Base-by-base conservation (phyloP, 1,284 basidiomycete genomes). In the Trichosporon sp. region DNA sequence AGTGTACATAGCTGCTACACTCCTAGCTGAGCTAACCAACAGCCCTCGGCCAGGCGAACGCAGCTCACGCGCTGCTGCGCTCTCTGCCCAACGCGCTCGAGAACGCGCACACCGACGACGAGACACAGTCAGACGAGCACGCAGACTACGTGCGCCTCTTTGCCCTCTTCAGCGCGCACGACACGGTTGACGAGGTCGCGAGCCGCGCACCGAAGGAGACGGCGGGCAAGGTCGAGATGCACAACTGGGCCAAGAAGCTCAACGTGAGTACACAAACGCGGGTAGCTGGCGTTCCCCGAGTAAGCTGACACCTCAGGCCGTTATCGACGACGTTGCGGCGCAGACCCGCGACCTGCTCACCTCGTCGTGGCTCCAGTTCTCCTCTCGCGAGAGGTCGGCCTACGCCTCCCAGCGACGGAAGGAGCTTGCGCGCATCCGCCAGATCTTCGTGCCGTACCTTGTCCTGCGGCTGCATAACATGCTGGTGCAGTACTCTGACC, bases 391-490 rank as follows among this genome's bases (percentile, higher is more conserved):
- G 27, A 25, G 49, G 27, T 54, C 49, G 49, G 27, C 31, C 14
- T 54, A 54, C 49, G 86, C 82, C 56, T 85, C 88, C 59, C 84
- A 84, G 11, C 83, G 91, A 13, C 81, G 82, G 21, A 82, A 82
- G 27, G 92, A 96, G 70, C 85, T 96, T 58, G 81, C 84, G 2
- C 85, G 89, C 23, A 91, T 97, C 63, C 86, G 95, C 32, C 88
- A 92, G 71, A 88, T 95, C 36, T 95, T 91, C 79, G 84, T 98
- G 19, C 95, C 95, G 0, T 93, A 97, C 75, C 84, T 98, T 37
- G 86, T 98, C 68, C 84, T 97, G 65, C 87, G 91, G 21, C 81
- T 98, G 16, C 95, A 98, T 74, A 82, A 84, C 32, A 82, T 89
- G 63, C 82, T 98, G 13, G 85, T 87, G 66, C 82, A 84, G 36